Conservation (phyloP, 2,329 filamentous ascomycete genomes). For the Colletotrichum ledebouriae region DNA sequence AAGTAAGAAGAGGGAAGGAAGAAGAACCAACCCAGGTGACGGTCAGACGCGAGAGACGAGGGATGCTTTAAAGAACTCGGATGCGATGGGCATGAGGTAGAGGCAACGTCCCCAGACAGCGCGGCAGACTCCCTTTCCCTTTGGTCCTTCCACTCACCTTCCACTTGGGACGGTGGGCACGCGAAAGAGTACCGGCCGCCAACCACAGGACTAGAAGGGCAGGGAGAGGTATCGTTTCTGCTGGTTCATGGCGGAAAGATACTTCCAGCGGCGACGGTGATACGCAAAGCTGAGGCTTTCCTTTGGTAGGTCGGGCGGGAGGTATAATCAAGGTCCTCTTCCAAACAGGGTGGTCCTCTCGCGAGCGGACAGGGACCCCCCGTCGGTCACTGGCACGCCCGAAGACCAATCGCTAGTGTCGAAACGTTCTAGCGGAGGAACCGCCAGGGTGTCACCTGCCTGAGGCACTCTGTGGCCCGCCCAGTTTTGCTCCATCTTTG, state of each 20-base stretch:
- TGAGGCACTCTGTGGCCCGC: constrained; percentile 17
- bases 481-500: constrained; percentile 15
- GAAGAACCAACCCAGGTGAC: background rate
- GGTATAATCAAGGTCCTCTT: constrained; percentile 15
- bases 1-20: constrained; percentile 29
- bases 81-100: constrained; percentile 35
- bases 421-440: constrained; percentile 35
- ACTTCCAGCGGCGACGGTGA: constrained; percentile 7
- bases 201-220: background rate
- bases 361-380: constrained; percentile 8
- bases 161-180: constrained; percentile 24
- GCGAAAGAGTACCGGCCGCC: constrained; percentile 26
- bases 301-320: background rate
- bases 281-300: constrained; percentile 5
- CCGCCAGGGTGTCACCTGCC: constrained; percentile 26
- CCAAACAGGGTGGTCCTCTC: constrained; percentile 7
- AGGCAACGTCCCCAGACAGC: constrained; percentile 33
- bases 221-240: too few species aligned
- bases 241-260: background rate
- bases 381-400: constrained; percentile 27
- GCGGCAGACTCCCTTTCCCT: background rate
- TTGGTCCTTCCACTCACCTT: background rate
- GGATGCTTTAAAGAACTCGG: constrained; percentile 35
- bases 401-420: constrained; percentile 33
- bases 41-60: constrained; percentile 34